Conservation (phyloP, 768 basidiomycete species). For the Suillus ampliporus region DNA sequence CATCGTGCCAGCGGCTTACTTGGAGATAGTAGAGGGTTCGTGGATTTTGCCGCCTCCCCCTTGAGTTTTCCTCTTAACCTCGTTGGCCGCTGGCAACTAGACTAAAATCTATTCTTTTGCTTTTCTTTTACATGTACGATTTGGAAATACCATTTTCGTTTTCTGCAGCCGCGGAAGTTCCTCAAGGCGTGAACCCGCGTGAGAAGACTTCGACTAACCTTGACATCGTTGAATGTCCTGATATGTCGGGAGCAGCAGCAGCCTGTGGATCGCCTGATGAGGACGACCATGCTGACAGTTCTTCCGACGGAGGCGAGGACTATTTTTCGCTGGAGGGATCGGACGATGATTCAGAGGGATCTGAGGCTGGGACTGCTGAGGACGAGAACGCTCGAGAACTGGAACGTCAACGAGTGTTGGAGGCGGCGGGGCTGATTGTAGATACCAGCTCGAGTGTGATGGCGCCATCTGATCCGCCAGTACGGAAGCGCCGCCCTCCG, state of each 20-base stretch:
- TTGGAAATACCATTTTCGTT: slow-evolving; percentile 17
- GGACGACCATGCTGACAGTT: slow-evolving; percentile 27
- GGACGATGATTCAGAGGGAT: slow-evolving; percentile 32
- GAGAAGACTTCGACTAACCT: slow-evolving; percentile 2
- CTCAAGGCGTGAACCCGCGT: background rate
- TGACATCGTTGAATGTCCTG: slow-evolving; percentile 4
- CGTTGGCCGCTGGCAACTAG: slow-evolving; percentile 58
- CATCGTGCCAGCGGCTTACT: slow-evolving; percentile 90
- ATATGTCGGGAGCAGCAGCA: background rate
- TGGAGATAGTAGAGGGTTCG: slow-evolving; percentile 92
- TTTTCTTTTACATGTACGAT: slow-evolving; percentile 50
- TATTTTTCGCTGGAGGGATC: slow-evolving; percentile 38
- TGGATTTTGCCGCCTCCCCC: slow-evolving; percentile 54
- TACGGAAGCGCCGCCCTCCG: slow-evolving; percentile 32
- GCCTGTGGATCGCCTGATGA: slow-evolving; percentile 6
- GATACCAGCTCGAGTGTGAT: slow-evolving; percentile 48
- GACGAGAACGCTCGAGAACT: slow-evolving; percentile 67
- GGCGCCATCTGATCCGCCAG: slow-evolving; percentile 48
- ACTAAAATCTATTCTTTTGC: slow-evolving; percentile 77
- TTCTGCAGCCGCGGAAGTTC: slow-evolving; percentile 1
- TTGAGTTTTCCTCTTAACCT: slow-evolving; percentile 60
- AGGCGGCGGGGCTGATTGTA: slow-evolving; percentile 86
- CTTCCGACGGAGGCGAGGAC: slow-evolving; percentile 40
- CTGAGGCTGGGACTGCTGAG: slow-evolving; percentile 43
- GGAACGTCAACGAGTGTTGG: slow-evolving; percentile 83